Evolutionary conservation across 2,329 filamentous ascomycete species (phyloP), one percentile per base, ranked within the genome.

Genomic region (Curvularia eragrostidis): DNA sequence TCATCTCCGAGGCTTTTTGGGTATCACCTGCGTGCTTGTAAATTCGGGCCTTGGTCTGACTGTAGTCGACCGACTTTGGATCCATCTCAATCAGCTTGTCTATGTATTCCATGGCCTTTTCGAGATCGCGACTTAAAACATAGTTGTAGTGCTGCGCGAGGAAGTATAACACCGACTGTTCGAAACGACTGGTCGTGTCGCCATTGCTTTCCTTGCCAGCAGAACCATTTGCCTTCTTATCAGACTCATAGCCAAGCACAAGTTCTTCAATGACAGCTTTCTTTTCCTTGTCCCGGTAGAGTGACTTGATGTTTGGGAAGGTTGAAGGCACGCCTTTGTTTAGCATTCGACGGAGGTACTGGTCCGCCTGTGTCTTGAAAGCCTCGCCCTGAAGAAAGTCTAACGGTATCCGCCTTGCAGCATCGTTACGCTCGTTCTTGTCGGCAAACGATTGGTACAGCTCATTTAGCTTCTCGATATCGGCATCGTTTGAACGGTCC

Each of bases 71-170:
- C 44, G 89, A 92, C 70, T 90, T 87, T 0, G 91, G 88, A 59
- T 91, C 88, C 67, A 93, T 81, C 67, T 90, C 86, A 61, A 98
- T 89, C 10, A 93, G 91, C 76, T 89, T 90, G 48, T 97, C 89
- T 59, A 96, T 89, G 73, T 89, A 94, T 61, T 91, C 85, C 76
- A 88, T 85, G 3, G 96, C 94, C 78, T 93, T 95, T 56, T 84
- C 69, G 23, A 98, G 84, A 75, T 98, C 87, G 41, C 93, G 91
- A 74, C 91, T 97, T 58, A 91, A 82, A 75, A 90, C 84, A 77
- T 97, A 97, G 80, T 97, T 95, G 83, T 97, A 96, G 79, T 99
- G 96, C 73, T 98, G 95, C 8, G 93, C 93, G 52, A 99, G 86
- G 81, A 96, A 99, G 78, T 96, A 98, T 48, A 93, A 85, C 13